Conservation (phyloP, 2,329 filamentous ascomycete genomes). For the Botryosphaeria agaves region DNA sequence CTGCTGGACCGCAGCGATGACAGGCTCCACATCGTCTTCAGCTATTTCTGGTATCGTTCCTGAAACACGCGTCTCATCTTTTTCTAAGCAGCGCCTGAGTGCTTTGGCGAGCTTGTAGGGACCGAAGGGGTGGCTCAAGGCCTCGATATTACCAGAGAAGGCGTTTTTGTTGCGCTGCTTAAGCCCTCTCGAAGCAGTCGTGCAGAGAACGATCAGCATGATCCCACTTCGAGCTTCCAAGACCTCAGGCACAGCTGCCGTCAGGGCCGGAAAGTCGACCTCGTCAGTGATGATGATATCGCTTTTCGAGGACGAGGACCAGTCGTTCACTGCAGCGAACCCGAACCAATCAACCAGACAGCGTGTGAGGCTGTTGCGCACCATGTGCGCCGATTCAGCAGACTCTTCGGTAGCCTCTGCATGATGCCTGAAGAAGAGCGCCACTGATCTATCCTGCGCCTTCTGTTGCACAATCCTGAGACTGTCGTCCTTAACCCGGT, state of each 20-base stretch:
- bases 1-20: no score
- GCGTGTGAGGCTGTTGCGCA: constrained; percentile 2
- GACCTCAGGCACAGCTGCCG: constrained; percentile 1
- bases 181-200: constrained; percentile 12
- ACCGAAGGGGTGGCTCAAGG: constrained; percentile 20
- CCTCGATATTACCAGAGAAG: constrained; percentile 12
- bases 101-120: constrained; percentile 21
- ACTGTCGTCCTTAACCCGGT: constrained; percentile 8
- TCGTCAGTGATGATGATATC: constrained; percentile 8
- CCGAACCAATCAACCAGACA: constrained; percentile 9
- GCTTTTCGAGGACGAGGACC: constrained; percentile 1
- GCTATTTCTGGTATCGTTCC: no score
- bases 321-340: constrained; percentile 3
- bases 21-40: no score
- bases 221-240: constrained; percentile 4
- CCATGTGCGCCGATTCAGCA: constrained; percentile 2
- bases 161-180: constrained; percentile 3
- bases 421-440: constrained; percentile 3
- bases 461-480: constrained; percentile 4
- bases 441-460: constrained; percentile 2
- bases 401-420: constrained; percentile 1
- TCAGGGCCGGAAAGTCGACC: constrained; percentile 5
- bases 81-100: constrained; percentile 13
- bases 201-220: constrained; percentile 18
- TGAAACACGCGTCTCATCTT: no score